Percentiles rank a stretch among this genome's conserved stretches.
phyloP scores from a whole-genome alignment of 176 grass and related monocot genomes.

The Pontederia crassipes region DNA sequence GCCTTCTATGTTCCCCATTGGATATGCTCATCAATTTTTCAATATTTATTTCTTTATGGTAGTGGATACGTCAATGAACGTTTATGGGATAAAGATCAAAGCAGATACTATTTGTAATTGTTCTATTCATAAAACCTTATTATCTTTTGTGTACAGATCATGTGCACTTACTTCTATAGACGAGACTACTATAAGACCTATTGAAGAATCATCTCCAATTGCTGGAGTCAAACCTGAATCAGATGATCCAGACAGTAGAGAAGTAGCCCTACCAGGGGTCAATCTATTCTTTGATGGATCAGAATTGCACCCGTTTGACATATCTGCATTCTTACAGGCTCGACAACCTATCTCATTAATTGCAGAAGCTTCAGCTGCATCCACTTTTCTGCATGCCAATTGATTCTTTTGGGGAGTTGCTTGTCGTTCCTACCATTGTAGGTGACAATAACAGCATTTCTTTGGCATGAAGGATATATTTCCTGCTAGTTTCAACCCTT shows the following conservation, averaged over 20 bases:
- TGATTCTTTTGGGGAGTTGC: no score
- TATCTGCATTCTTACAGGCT: slow-evolving; percentile 80
- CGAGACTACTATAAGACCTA: slow-evolving; percentile 17
- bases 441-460: no score
- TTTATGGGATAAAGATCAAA: no score
- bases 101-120: no score
- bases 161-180: slow-evolving; percentile 58
- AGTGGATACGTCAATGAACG: no score
- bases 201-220: slow-evolving; percentile 33
- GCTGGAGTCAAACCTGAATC: slow-evolving; percentile 43
- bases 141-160: slow-evolving; percentile 35
- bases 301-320: slow-evolving; percentile 69
- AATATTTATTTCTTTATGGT: no score
- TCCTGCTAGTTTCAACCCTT: no score
- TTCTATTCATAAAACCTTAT: no score
- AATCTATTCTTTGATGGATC: slow-evolving; percentile 86
- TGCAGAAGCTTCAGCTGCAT: slow-evolving; percentile 65
- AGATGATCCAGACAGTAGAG: slow-evolving; percentile 60
- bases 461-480: no score
- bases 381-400: slow-evolving; percentile 26
- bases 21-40: no score
- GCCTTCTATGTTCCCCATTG: no score
- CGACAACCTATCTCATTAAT: slow-evolving; percentile 74
- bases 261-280: slow-evolving; percentile 73
- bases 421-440: no score